A percentile compares a stretch with the other conserved stretches of the same genome.
These are phyloP conservation scores for Aspergillus fumigatiaffinis DNA, from an alignment of 2,329 filamentous ascomycete species.

Conservation along the genomic window DNA sequence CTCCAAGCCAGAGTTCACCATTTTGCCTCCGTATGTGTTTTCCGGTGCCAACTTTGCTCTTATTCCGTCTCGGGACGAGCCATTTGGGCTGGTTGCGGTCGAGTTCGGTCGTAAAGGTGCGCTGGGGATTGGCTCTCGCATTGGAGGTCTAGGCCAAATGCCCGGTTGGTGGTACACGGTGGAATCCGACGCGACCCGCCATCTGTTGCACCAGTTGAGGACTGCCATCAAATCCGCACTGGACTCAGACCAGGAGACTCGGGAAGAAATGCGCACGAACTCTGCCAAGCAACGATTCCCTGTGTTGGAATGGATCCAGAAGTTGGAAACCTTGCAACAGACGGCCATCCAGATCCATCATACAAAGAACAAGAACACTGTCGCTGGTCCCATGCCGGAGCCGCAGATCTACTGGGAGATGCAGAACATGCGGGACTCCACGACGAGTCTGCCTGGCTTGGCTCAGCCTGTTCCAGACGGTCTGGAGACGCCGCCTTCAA, in stretches of 20 bases:
- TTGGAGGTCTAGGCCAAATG: constrained; percentile 65
- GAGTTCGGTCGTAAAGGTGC: constrained; percentile 67
- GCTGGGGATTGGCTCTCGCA: constrained; percentile 61
- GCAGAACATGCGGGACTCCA: constrained; percentile 3
- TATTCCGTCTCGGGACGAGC: constrained; percentile 66
- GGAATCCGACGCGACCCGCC: constrained; percentile 60
- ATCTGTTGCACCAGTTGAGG: constrained; percentile 63
- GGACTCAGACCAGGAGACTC: constrained; percentile 52
- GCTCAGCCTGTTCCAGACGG: neutral
- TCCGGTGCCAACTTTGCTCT: constrained; percentile 66
- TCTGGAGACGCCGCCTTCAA: constrained; percentile 1
- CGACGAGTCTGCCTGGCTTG: constrained; percentile 1
- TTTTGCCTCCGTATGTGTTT: constrained; percentile 64
- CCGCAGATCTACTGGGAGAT: constrained; percentile 8
- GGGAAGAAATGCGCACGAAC: constrained; percentile 61
- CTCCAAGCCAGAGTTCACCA: constrained; percentile 66
- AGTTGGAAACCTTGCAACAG: constrained; percentile 48
- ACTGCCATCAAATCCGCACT: constrained; percentile 59
- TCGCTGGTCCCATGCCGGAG: neutral
- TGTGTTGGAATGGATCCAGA: constrained; percentile 63
- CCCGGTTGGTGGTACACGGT: constrained; percentile 69
- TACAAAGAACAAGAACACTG: constrained; percentile 46
- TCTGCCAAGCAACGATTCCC: constrained; percentile 64
- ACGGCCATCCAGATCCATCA: constrained; percentile 47
- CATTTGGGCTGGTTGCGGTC: constrained; percentile 65